phyloP scores from a whole-genome alignment of 2,329 filamentous ascomycete species.

The Aureobasidium vineae region DNA sequence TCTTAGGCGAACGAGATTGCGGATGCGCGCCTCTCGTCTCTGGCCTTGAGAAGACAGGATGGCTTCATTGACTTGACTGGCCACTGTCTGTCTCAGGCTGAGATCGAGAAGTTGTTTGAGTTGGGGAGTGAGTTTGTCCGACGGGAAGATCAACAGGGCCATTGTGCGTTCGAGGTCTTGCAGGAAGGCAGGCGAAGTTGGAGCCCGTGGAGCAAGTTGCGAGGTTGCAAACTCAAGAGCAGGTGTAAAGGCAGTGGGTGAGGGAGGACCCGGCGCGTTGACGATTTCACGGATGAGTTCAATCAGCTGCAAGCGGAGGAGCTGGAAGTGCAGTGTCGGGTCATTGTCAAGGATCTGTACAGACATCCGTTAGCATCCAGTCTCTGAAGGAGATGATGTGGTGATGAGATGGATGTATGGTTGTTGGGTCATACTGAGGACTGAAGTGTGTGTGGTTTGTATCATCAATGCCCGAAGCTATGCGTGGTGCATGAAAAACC shows the following conservation, averaged over 20 bases:
- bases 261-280: slow-evolving; percentile 39
- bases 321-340: slow-evolving; percentile 78
- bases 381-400: slow-evolving; percentile 3
- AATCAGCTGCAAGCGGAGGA: slow-evolving; percentile 86
- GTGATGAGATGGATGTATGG: slow-evolving; percentile 6
- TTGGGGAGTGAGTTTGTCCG: slow-evolving; percentile 73
- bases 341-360: slow-evolving; percentile 81
- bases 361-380: slow-evolving; percentile 26
- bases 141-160: slow-evolving; percentile 82
- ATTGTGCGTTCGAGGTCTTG: slow-evolving; percentile 89
- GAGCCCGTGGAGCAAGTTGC: slow-evolving; percentile 82
- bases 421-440: slow-evolving; percentile 74
- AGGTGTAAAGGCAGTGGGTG: slow-evolving; percentile 69
- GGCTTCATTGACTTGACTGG: slow-evolving; percentile 82
- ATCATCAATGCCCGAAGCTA: slow-evolving; percentile 85
- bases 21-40: slow-evolving; percentile 75
- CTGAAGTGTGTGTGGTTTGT: slow-evolving; percentile 77
- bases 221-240: slow-evolving; percentile 85
- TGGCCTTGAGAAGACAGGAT: slow-evolving; percentile 72
- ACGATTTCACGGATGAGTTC: slow-evolving; percentile 79
- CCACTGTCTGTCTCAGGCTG: slow-evolving; percentile 76
- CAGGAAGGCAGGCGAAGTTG: slow-evolving; percentile 76
- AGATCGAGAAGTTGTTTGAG: slow-evolving; percentile 76
- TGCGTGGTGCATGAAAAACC: slow-evolving; percentile 99
- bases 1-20: slow-evolving; percentile 74